Evolutionary conservation across 306 rosid genomes (phyloP).

Genomic region (Argentina anserina): DNA sequence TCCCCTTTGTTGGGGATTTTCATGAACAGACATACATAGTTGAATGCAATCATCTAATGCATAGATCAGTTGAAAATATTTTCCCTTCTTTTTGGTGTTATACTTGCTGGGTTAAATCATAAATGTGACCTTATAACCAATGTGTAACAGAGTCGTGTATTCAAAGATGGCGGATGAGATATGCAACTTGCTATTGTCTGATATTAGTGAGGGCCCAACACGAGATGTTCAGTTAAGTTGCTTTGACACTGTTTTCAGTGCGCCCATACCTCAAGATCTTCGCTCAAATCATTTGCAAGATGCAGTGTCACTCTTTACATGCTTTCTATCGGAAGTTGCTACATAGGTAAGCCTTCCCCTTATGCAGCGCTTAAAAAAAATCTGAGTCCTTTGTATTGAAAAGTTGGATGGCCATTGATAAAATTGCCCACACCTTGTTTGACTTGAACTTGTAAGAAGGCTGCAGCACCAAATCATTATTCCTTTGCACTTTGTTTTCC

Average conservation of each 20-base stretch:
- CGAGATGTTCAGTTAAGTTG: slow-evolving; percentile 72
- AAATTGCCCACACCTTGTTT: background rate
- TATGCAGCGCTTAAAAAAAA: background rate
- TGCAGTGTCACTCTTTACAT: slow-evolving; percentile 68
- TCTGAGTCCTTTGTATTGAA: background rate
- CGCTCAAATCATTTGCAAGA: slow-evolving; percentile 80
- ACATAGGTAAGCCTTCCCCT: slow-evolving; percentile 25
- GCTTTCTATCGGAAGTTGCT: slow-evolving; percentile 69
- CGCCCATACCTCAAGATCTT: slow-evolving; percentile 80
- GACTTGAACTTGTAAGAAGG: background rate
- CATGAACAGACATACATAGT: background rate
- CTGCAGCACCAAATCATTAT: background rate
- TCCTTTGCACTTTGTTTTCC: background rate
- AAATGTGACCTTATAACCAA: background rate
- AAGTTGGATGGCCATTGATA: background rate
- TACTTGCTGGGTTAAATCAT: background rate
- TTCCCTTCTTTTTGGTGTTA: background rate
- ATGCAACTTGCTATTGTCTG: slow-evolving; percentile 59
- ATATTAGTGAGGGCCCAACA: slow-evolving; percentile 52
- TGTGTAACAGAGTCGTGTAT: slow-evolving; percentile 58
- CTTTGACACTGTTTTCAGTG: slow-evolving; percentile 65
- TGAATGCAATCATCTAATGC: background rate
- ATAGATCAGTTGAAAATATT: background rate
- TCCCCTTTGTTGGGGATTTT: background rate
- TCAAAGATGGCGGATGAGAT: slow-evolving; percentile 88